Conservation (phyloP, 768 basidiomycete genomes). For the Tephrocybe sp. region DNA sequence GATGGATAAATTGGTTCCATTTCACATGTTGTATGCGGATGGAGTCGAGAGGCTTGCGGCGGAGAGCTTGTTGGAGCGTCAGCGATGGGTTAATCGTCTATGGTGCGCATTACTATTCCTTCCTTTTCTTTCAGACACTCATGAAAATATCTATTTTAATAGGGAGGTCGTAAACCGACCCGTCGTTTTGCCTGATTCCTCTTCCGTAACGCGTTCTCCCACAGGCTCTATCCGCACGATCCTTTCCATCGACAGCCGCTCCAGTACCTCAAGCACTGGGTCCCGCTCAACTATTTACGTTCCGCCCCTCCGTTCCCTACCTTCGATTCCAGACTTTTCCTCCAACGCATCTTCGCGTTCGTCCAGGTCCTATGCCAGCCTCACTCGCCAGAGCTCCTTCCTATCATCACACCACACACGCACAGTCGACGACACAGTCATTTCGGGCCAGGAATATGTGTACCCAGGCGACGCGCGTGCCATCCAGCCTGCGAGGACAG, state of each 20-base stretch:
- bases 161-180: slow-evolving; percentile 81
- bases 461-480: slow-evolving; percentile 73
- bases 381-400: slow-evolving; percentile 42
- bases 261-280: slow-evolving; percentile 43
- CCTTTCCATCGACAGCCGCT: slow-evolving; percentile 47
- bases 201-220: slow-evolving; percentile 47
- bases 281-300: slow-evolving; percentile 77
- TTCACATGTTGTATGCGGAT: slow-evolving; percentile 88
- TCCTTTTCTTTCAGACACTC: background rate
- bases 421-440: slow-evolving; percentile 72
- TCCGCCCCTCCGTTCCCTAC: slow-evolving; percentile 68
- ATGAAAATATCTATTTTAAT: background rate
- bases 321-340: slow-evolving; percentile 65
- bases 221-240: slow-evolving; percentile 69
- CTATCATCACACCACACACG: slow-evolving; percentile 57
- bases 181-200: slow-evolving; percentile 41
- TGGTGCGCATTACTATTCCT: slow-evolving; percentile 53
- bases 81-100: slow-evolving; percentile 88
- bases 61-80: slow-evolving; percentile 83
- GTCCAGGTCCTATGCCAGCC: slow-evolving; percentile 3
- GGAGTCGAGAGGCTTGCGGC: slow-evolving; percentile 86
- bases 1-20: slow-evolving; percentile 79
- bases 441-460: slow-evolving; percentile 61
- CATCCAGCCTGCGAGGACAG: slow-evolving; percentile 59
- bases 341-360: slow-evolving; percentile 26